These are phyloP conservation scores for Pseudognaphalium luteoalbum DNA, from an alignment of 129 eudicot species.

Conservation along the genomic window DNA sequence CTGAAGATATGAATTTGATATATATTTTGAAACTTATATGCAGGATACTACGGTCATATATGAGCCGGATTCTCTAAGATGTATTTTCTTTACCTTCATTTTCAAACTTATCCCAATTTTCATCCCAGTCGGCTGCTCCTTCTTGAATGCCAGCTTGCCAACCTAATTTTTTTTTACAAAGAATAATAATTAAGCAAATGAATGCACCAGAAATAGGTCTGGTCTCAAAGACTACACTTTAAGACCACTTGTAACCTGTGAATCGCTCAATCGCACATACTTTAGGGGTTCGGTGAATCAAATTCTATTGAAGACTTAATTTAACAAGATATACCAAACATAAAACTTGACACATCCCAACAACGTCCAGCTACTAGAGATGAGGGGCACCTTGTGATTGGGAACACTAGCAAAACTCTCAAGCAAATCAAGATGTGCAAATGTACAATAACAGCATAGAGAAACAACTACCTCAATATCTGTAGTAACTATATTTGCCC, in stretches of 20 bases:
- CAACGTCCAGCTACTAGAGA: neutral
- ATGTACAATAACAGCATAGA: neutral
- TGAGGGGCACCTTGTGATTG: constrained; percentile 1
- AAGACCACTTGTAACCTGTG: neutral
- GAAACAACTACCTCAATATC: neutral
- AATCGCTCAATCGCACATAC: neutral
- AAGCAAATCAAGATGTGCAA: neutral
- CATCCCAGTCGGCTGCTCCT: constrained; percentile 90
- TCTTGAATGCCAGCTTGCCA: constrained; percentile 90
- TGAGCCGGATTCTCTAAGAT: neutral
- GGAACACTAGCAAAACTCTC: neutral
- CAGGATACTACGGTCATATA: neutral
- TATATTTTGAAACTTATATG: neutral
- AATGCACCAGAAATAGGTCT: neutral
- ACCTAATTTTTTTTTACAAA: constrained; percentile 41
- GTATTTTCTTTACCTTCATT: constrained; percentile 63
- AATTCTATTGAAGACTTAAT: neutral
- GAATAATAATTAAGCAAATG: neutral
- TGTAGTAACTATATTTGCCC: neutral
- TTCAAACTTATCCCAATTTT: constrained; percentile 85
- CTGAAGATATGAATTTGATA: constrained; percentile 12
- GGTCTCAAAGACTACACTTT: too few species aligned
- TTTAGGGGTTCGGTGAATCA: neutral
- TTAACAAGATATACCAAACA: neutral
- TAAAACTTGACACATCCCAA: neutral